These are phyloP conservation scores for Colletotrichum sp. DNA, from an alignment of 2,329 filamentous ascomycete genomes.

Conservation along the genomic window DNA sequence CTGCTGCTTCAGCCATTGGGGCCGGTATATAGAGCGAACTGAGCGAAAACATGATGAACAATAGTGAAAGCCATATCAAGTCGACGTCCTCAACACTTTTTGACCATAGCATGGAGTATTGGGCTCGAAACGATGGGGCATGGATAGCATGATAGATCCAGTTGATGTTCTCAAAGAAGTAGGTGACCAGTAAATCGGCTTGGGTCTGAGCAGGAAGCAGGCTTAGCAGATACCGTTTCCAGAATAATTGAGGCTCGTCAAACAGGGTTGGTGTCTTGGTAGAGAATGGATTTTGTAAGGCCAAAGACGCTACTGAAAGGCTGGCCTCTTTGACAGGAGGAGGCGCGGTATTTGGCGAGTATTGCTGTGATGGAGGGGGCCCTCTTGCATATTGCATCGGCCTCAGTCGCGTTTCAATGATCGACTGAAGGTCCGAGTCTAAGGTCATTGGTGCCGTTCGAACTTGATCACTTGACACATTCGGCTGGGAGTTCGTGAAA, in stretches of 20 bases:
- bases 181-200: slow-evolving; percentile 30
- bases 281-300: neutral
- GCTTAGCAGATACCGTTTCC: slow-evolving; percentile 16
- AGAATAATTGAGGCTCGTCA: slow-evolving; percentile 10
- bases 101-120: slow-evolving; percentile 31
- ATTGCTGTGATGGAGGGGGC: neutral
- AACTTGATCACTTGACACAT: neutral
- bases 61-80: slow-evolving; percentile 33
- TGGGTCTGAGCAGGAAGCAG: slow-evolving; percentile 18
- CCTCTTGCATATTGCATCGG: neutral
- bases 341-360: neutral
- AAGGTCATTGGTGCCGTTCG: neutral
- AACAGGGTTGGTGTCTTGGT: slow-evolving; percentile 6
- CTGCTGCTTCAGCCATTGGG: slow-evolving; percentile 25
- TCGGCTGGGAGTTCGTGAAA: neutral
- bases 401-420: neutral
- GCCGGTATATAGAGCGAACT: slow-evolving; percentile 30
- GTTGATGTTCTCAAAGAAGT: slow-evolving; percentile 34
- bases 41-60: slow-evolving; percentile 32
- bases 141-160: slow-evolving; percentile 31
- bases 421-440: neutral
- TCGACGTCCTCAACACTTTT: slow-evolving; percentile 27
- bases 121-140: slow-evolving; percentile 20
- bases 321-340: neutral
- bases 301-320: neutral